Evolutionary conservation across 352 stramenopile species (phyloP).

Genomic region (Halophytophthora polymorphica): DNA sequence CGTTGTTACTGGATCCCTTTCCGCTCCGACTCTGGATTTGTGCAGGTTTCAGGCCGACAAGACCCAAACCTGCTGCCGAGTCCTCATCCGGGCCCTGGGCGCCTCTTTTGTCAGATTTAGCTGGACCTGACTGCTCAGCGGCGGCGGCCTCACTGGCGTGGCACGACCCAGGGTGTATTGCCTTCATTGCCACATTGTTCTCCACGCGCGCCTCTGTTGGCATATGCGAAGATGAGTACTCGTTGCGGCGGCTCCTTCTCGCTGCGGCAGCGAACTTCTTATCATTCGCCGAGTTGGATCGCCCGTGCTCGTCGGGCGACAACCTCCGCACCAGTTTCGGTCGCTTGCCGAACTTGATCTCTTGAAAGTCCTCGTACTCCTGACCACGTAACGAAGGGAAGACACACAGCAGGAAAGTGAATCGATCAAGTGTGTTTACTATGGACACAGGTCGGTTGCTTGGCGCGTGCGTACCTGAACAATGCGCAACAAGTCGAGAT

Average conservation of each 20-base stretch:
- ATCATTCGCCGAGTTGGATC: constrained; percentile 37
- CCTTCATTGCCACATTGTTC: constrained; percentile 69
- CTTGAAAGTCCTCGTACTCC: constrained; percentile 91
- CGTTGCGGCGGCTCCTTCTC: constrained; percentile 64
- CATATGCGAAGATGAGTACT: constrained; percentile 77
- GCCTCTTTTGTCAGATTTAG: constrained; percentile 5
- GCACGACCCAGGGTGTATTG: constrained; percentile 34
- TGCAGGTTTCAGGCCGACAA: constrained; percentile 64
- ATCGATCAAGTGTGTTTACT: no score
- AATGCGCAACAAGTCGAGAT: constrained; percentile 87
- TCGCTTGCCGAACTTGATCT: constrained; percentile 90
- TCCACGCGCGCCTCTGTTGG: constrained; percentile 73
- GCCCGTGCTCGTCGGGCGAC: constrained; percentile 59
- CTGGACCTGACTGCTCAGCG: neutral
- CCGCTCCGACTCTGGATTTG: constrained; percentile 22
- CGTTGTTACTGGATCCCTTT: constrained; percentile 9
- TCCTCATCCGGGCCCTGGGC: constrained; percentile 34
- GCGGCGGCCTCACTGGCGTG: constrained; percentile 9
- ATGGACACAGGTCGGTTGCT: no score
- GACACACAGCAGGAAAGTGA: neutral
- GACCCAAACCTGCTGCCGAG: constrained; percentile 41
- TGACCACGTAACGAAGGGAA: constrained; percentile 17
- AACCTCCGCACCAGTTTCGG: constrained; percentile 80
- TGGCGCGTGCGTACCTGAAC: constrained; percentile 46
- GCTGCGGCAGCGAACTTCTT: constrained; percentile 59